Evolutionary conservation across 306 rosid genomes (phyloP).

Genomic region (Cicer yamashitae): DNA sequence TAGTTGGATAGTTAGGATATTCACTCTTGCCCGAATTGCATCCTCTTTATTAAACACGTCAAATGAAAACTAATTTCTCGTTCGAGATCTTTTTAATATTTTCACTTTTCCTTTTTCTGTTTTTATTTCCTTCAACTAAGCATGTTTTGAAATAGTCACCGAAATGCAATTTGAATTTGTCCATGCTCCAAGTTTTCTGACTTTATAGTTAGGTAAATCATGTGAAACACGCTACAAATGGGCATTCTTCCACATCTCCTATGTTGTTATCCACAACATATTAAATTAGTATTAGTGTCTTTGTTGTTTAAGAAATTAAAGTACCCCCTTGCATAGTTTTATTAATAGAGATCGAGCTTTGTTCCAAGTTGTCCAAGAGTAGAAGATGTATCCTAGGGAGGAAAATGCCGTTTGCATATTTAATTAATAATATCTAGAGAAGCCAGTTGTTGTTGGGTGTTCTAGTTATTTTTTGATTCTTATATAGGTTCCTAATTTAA

Average conservation of each 20-base stretch:
- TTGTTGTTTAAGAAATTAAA: neutral
- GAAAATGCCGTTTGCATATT: slow-evolving; percentile 31
- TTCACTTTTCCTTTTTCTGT: neutral
- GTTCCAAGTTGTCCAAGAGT: slow-evolving; percentile 2
- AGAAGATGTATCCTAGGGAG: slow-evolving; percentile 23
- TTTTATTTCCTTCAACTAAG: neutral
- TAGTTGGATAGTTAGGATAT: neutral
- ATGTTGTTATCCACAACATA: neutral
- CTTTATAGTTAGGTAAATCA: slow-evolving; percentile 29
- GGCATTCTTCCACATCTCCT: neutral
- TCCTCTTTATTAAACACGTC: neutral
- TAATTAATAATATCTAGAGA: slow-evolving; percentile 1
- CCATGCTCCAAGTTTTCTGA: neutral
- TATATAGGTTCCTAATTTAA: neutral
- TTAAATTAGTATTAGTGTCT: neutral
- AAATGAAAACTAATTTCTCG: too few species aligned
- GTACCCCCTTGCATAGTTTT: too few species aligned
- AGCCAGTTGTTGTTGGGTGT: neutral
- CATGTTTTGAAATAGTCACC: neutral
- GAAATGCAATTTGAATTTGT: slow-evolving; percentile 16
- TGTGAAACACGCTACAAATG: neutral
- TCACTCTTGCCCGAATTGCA: neutral
- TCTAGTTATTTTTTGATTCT: neutral
- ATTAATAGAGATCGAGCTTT: neutral
- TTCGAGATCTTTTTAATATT: neutral